Conservation (phyloP, 495 filamentous ascomycete genomes). For the Poronia punctata region DNA sequence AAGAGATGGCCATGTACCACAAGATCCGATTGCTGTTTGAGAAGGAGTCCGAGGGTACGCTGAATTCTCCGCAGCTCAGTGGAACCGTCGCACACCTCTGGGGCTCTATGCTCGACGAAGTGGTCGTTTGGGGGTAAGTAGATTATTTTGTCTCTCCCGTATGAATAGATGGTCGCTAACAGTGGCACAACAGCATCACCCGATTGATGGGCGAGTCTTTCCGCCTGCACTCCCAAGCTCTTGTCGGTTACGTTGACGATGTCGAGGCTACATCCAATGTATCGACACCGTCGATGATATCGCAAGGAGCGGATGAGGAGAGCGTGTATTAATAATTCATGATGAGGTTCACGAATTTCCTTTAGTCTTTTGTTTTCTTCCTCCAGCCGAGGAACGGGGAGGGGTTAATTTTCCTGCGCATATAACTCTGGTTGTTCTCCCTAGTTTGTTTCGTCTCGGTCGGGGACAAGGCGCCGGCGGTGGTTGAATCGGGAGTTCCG, state of each 20-base stretch:
- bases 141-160: conserved; percentile 4
- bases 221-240: conserved; percentile 90
- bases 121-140: conserved; percentile 90
- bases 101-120: conserved; percentile 97
- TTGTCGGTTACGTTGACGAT: conserved; percentile 88
- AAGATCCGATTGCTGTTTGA: conserved; percentile 90
- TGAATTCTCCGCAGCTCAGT: conserved; percentile 70
- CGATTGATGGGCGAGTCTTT: conserved; percentile 98
- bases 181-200: conserved; percentile 62
- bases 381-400: conserved; percentile 23
- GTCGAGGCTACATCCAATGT: conserved; percentile 49
- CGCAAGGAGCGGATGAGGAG: conserved; percentile 52
- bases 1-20: conserved; percentile 90
- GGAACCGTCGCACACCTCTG: conserved; percentile 89
- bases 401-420: conserved; percentile 36
- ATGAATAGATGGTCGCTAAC: conserved; percentile 39
- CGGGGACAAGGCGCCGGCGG: conserved; percentile 25
- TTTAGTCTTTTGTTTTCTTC: conserved; percentile 31
- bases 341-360: conserved; percentile 39
- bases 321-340: conserved; percentile 50
- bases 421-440: conserved; percentile 40
- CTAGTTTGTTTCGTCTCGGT: conserved; percentile 22
- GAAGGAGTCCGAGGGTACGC: conserved; percentile 72
- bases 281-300: conserved; percentile 56
- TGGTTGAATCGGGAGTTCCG: conserved; percentile 19